phyloP scores from a whole-genome alignment of 345 rosid species.

The Pelargonium nanum region DNA sequence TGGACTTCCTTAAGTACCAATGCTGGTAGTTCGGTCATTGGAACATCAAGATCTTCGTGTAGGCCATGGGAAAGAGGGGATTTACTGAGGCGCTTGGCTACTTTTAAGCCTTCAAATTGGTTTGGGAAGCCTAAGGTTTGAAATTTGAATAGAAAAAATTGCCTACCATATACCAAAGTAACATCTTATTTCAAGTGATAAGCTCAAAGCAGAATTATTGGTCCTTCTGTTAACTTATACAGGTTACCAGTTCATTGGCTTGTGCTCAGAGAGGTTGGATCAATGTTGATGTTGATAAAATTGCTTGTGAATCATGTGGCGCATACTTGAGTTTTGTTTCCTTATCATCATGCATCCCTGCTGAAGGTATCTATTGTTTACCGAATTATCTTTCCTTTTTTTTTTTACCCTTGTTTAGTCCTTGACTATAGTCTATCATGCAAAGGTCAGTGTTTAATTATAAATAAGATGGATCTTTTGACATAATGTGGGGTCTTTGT shows the following conservation, averaged over 20 bases:
- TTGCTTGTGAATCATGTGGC: slow-evolving; percentile 60
- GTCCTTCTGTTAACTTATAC: slow-evolving; percentile 11
- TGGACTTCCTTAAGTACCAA: slow-evolving; percentile 41
- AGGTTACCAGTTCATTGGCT: slow-evolving; percentile 50
- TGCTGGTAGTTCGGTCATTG: slow-evolving; percentile 42
- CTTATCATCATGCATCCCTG: slow-evolving; percentile 21
- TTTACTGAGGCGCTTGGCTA: slow-evolving; percentile 83
- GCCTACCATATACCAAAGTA: too few relatives aligned
- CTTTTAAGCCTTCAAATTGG: slow-evolving; percentile 91
- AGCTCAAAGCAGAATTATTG: background rate
- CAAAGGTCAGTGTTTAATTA: background rate
- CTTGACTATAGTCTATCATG: background rate
- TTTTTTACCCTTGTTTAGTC: background rate
- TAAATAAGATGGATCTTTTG: background rate
- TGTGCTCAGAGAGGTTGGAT: slow-evolving; percentile 85
- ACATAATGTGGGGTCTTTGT: background rate
- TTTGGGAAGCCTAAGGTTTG: slow-evolving; percentile 81
- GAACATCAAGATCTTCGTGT: slow-evolving; percentile 59
- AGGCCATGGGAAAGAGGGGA: slow-evolving; percentile 99
- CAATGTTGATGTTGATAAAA: slow-evolving; percentile 40
- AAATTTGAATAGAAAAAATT: too few relatives aligned
- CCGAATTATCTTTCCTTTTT: background rate
- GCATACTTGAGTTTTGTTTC: slow-evolving; percentile 37
- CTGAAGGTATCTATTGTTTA: slow-evolving; percentile 33
- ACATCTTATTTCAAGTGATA: slow-evolving; percentile 3